phyloP scores from a whole-genome alignment of 352 stramenopile genomes.

The Globisporangium nodosum region DNA sequence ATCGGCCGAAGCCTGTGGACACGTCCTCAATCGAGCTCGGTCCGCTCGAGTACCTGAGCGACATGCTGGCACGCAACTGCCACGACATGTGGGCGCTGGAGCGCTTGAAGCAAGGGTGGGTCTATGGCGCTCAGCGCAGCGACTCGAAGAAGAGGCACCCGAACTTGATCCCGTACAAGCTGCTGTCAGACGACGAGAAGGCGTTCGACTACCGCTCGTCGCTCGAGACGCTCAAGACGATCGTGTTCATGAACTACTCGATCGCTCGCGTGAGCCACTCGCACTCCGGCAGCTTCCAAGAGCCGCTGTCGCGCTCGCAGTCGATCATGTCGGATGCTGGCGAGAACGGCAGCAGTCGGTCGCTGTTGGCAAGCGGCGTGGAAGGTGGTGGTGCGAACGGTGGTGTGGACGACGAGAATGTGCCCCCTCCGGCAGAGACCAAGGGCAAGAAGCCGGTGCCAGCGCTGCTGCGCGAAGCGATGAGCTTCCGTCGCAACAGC shows the following conservation, averaged over 20 bases:
- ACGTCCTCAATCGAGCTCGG: constrained; percentile 68
- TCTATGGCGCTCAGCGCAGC: constrained; percentile 62
- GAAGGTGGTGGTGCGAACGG: constrained; percentile 13
- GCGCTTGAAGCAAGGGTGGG: constrained; percentile 81
- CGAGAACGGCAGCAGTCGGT: constrained; percentile 18
- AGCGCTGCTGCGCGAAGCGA: constrained; percentile 58
- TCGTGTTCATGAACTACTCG: constrained; percentile 85
- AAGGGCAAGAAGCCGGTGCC: constrained; percentile 45
- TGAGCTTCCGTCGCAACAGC: constrained; percentile 72
- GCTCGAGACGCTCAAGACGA: constrained; percentile 86
- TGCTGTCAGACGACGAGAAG: constrained; percentile 76
- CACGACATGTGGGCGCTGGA: constrained; percentile 86
- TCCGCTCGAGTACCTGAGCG: constrained; percentile 60
- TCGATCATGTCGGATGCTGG: constrained; percentile 53
- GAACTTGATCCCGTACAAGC: constrained; percentile 79
- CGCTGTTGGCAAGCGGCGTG: constrained; percentile 19
- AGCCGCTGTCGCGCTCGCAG: constrained; percentile 58
- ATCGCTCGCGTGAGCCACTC: constrained; percentile 50
- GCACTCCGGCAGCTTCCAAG: constrained; percentile 56
- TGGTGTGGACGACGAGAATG: constrained; percentile 7
- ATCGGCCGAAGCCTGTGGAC: constrained; percentile 80
- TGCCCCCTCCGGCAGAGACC: constrained; percentile 13
- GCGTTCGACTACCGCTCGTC: constrained; percentile 82
- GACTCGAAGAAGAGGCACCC: constrained; percentile 71
- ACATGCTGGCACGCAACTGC: constrained; percentile 79